Evolutionary conservation across 805 yeast species (phyloP).

Genomic region (Candida succiphila): DNA sequence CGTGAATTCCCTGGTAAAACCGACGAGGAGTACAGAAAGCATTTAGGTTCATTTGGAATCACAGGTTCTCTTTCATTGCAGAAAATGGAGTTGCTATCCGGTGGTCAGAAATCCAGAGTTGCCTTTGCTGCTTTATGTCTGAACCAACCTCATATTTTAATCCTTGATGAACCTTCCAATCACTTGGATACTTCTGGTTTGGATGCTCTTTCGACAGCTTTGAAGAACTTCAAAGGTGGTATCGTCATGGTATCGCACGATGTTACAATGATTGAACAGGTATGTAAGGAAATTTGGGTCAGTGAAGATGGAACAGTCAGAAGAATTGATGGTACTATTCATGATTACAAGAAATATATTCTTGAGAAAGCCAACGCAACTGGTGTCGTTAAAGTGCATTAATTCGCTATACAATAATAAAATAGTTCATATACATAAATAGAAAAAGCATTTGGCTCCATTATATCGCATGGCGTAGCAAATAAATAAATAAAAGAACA

Average conservation of each 20-base stretch:
- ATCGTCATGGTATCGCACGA: conserved; percentile 97
- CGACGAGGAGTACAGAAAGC: conserved; percentile 95
- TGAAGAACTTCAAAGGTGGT: conserved; percentile 87
- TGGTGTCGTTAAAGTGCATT: conserved; percentile 91
- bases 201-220: conserved; percentile 89
- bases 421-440: not conserved
- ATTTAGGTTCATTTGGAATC: conserved; percentile 93
- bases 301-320: conserved; percentile 78
- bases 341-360: conserved; percentile 85
- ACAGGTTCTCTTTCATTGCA: conserved; percentile 91
- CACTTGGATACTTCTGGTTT: conserved; percentile 97
- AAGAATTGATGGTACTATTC: conserved; percentile 73
- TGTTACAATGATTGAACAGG: conserved; percentile 79
- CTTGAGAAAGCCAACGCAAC: conserved; percentile 64
- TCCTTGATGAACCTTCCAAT: conserved; percentile 96
- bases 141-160: conserved; percentile 80
- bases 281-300: conserved; percentile 93
- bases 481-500: no score
- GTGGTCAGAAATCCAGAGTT: conserved; percentile 98
- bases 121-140: conserved; percentile 95
- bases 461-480: no score
- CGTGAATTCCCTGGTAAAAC: conserved; percentile 82
- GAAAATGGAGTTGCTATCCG: conserved; percentile 81
- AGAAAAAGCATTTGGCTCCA: not conserved
- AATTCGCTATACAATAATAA: conserved; percentile 3